Evolutionary conservation across 345 rosid genomes (phyloP), one percentile per base, ranked within the genome.

Genomic region (Camelina sativa): DNA sequence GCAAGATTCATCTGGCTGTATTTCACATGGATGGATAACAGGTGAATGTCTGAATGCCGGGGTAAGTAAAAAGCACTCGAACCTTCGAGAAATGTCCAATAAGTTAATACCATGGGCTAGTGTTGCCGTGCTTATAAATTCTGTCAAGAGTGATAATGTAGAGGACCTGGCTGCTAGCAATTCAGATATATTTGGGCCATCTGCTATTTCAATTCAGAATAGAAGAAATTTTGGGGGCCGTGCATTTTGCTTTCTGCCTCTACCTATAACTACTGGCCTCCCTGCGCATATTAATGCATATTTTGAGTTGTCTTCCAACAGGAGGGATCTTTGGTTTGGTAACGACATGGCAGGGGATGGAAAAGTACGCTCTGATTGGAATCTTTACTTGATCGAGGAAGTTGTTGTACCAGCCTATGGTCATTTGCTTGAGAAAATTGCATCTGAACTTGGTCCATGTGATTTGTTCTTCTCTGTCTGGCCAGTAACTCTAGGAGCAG

Each of bases 261-360:
- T 93, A 56, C 98, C 98, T 32, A 83, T 93, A 69, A 84, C 78
- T 78, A 93, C 97, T 47, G 92, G 93, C 40, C 97, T 93, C 80
- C 98, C 97, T 69, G 89, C 79, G 37, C 98, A 93, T 82, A 84
- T 93, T 51, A 93, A 93, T 88, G 86, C 97, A 54, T 93, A 91
- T 81, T 93, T 93, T 87, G 98, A 91, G 80, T 78, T 93, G 81
- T 93, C 97, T 50, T 93, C 98, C 60, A 93, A 93, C 76, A 82
- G 98, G 77, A 91, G 98, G 81, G 98, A 93, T 79, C 92, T 93
- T 79, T 93, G 98, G 98, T 91, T 91, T 85, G 98, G 98, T 65
- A 89, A 86, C 80, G 98, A 93, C 84, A 93, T 93, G 98, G 90
- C 96, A 37, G 98, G 98, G 64, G 97, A 85, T 71, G 98, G 98